These are phyloP conservation scores for Beauveria brongniartii DNA, from an alignment of 2,329 filamentous ascomycete species.

Conservation along the genomic window DNA sequence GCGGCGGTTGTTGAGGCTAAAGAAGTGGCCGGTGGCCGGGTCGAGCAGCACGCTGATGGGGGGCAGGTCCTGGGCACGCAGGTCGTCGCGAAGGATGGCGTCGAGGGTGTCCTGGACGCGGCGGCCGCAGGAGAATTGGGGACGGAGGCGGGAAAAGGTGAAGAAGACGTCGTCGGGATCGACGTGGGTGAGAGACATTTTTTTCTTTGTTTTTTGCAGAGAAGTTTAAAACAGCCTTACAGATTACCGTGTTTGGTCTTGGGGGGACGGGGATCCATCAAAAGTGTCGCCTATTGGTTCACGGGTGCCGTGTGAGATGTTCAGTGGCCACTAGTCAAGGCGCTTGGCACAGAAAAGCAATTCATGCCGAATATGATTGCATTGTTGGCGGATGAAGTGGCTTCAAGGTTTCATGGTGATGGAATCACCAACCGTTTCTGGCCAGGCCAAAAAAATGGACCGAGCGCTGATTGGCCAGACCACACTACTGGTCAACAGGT, in stretches of 20 bases:
- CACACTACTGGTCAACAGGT: neutral
- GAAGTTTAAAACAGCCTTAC: too few relatives aligned
- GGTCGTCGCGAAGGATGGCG: neutral
- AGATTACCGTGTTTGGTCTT: too few relatives aligned
- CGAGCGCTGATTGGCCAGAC: neutral
- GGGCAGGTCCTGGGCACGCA: slow-evolving; percentile 8
- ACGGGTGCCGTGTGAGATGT: neutral
- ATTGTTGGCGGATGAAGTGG: neutral
- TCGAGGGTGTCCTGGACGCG: slow-evolving; percentile 11
- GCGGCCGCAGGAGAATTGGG: slow-evolving; percentile 12
- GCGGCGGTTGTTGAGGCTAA: slow-evolving; percentile 13
- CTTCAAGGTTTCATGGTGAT: neutral
- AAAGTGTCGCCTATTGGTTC: neutral
- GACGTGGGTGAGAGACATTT: slow-evolving; percentile 10
- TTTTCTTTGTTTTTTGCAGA: neutral
- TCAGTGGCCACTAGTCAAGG: neutral
- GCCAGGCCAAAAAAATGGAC: neutral
- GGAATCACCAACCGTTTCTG: neutral
- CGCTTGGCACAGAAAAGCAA: neutral
- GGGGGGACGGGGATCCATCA: too few relatives aligned
- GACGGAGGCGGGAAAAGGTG: slow-evolving; percentile 11
- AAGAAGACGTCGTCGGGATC: slow-evolving; percentile 10
- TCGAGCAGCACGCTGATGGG: slow-evolving; percentile 11
- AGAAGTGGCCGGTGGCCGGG: slow-evolving; percentile 10
- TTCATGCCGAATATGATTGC: neutral